Base-by-base conservation (phyloP, 2,329 filamentous ascomycete species). In the Cladosporium oxysporum region DNA sequence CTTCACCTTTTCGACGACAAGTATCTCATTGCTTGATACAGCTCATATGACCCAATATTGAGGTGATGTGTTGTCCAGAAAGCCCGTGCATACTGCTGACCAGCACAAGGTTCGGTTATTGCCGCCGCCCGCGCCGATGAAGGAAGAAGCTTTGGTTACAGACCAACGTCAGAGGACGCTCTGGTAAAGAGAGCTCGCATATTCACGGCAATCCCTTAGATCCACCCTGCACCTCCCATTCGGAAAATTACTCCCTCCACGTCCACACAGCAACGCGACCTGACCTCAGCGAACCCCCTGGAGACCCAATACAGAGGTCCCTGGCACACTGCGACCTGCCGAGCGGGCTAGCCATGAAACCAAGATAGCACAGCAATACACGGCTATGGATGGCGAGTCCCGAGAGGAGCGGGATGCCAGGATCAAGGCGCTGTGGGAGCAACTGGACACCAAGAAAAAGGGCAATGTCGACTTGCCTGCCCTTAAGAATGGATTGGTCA, bases 401-500 rank as follows among this genome's bases (percentile, higher is more conserved):
- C 86, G 90, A 78, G 90, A 90, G 79, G 86, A 91, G 81, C 88
- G 91, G 76, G 91, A 96, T 81, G 86, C 88, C 79, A 87, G 93
- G 75, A 87, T 97, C 73, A 89, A 92, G 80, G 85, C 88, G 77
- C 87, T 98, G 75, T 98, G 94, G 93, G 83, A 82, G 76, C 89
- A 87, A 74, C 86, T 99, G 71, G 93, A 96, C 78, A 89, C 90
- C 70, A 86, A 88, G 70, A 84, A 85, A 66, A 88, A 90, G 73
- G 92, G 92, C 66, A 89, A 92, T 77, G 84, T 99, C 73, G 93
- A 98, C 79, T 83, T 96, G 70, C 88, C 90, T 77, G 93, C 88
- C 35, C 82, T 99, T 72, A 90, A 93, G 80, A 91, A 88, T 80
- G 95, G 94, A 4, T 81, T 99, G 75, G 88, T 84, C 77, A 91